phyloP scores from a whole-genome alignment of 2,329 filamentous ascomycete genomes.

The Fonsecaea multimorphosa region DNA sequence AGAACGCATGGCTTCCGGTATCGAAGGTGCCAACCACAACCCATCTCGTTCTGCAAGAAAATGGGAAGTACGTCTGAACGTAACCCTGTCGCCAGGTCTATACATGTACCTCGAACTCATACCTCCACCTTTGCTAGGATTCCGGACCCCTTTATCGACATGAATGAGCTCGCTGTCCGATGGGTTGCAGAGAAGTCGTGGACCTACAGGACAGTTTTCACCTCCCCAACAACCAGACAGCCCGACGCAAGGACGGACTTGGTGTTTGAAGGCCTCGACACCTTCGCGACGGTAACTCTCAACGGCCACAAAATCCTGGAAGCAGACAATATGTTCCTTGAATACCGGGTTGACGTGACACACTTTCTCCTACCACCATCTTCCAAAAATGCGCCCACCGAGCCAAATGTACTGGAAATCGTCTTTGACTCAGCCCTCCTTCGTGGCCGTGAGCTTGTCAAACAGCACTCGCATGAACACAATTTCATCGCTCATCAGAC shows the following conservation, averaged over 20 bases:
- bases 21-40: conserved; percentile 45
- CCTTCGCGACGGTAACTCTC: conserved; percentile 73
- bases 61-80: conserved; percentile 43
- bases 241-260: conserved; percentile 60
- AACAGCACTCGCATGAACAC: conserved; percentile 50
- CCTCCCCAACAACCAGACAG: conserved; percentile 47
- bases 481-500: conserved; percentile 55
- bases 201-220: conserved; percentile 71
- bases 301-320: conserved; percentile 71
- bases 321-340: conserved; percentile 79
- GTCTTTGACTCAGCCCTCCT: conserved; percentile 55
- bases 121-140: conserved; percentile 16
- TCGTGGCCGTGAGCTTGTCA: conserved; percentile 48
- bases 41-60: conserved; percentile 48
- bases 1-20: conserved; percentile 46
- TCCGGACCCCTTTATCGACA: conserved; percentile 71
- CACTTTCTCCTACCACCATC: conserved; percentile 47
- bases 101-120: not conserved
- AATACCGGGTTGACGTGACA: conserved; percentile 72
- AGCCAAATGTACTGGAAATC: conserved; percentile 53
- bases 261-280: conserved; percentile 79
- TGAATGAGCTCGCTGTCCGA: conserved; percentile 74
- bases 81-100: not conserved
- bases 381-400: conserved; percentile 29
- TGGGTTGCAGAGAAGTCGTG: conserved; percentile 76